Evolutionary conservation across 169 alveolate genomes (phyloP).

Genomic region (Babesia gibsoni): DNA sequence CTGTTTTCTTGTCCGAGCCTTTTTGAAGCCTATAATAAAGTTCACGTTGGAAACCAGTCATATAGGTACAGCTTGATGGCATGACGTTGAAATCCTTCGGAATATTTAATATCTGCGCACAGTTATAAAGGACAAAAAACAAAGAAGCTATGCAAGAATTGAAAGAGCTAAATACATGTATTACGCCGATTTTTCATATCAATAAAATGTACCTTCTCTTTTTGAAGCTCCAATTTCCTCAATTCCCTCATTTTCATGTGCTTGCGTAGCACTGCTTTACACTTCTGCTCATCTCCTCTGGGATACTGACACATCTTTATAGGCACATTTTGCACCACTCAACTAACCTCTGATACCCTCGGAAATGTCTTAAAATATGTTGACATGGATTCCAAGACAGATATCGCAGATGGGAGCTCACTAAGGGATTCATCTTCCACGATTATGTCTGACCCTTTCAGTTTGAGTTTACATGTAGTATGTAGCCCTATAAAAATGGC

Average conservation of each 20-base stretch:
- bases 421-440: slow-evolving; percentile 51
- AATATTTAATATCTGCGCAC: slow-evolving; percentile 40
- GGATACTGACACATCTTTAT: slow-evolving; percentile 7
- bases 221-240: slow-evolving; percentile 23
- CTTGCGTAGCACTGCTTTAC: slow-evolving; percentile 21
- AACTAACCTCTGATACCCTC: slow-evolving; percentile 28
- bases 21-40: slow-evolving; percentile 43
- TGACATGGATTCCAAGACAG: slow-evolving; percentile 9
- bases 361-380: slow-evolving; percentile 12
- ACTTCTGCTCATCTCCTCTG: slow-evolving; percentile 27
- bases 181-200: neutral
- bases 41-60: slow-evolving; percentile 54
- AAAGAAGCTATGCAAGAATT: neutral
- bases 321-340: neutral
- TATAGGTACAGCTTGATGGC: slow-evolving; percentile 32
- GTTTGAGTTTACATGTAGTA: slow-evolving; percentile 33
- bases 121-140: neutral
- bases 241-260: slow-evolving; percentile 24
- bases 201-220: slow-evolving; percentile 37
- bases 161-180: neutral
- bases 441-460: slow-evolving; percentile 46
- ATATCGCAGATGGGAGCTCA: slow-evolving; percentile 41
- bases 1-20: neutral
- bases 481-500: slow-evolving; percentile 54
- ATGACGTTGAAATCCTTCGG: slow-evolving; percentile 20